Base-by-base conservation (phyloP, 208 protist species). In the Trypanosoma melophagium region DNA sequence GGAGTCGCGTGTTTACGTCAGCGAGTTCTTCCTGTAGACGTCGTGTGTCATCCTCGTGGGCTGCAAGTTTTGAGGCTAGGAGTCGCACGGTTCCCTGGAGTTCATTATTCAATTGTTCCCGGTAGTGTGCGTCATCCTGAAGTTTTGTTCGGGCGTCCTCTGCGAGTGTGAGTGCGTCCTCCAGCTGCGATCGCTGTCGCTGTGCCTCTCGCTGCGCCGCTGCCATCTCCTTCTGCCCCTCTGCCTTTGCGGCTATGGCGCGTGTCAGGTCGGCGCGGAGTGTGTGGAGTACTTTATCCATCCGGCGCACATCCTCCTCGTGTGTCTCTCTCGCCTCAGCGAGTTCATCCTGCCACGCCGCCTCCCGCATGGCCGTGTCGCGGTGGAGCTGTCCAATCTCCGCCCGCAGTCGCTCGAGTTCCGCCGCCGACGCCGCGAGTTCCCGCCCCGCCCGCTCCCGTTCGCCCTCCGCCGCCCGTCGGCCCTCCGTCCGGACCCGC, bases 1-100 rank as follows among this genome's bases (percentile, higher is more conserved):
- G 90, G 0, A 91, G 60, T 50, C 86, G 84, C n/a, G 62, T 79
- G 47, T 76, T 84, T 2, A 72, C 69, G n/a, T 92, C 87, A 7
- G 71, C 69, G 7, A 93, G 59, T 77, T 96, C 87, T 52, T 92
- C 84, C 53, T 93, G 83, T 50, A 90, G 41, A n/a, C 81, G 80
- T 49, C 79, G 74, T 22, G 74, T 66, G 49, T 96, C 90, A 44
- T 93, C 85, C 53, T 96, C 90, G 60, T 85, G 76, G n/a, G 84
- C 63, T 40, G 72, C 58, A 41, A 96, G 74, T 21, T 86, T 84
- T 9, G 84, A 74, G 52, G 83, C 81, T n/a, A 96, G 83, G 31
- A 96, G 74, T 14, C 83, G 75, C 63, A 93, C 83, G 2, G 90
- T 96, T 25, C 90, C 85, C 62, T 96, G 87, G 58, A 96, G 63